phyloP scores from a whole-genome alignment of 2,329 filamentous ascomycete genomes.

The Metarhizium guizhouense region DNA sequence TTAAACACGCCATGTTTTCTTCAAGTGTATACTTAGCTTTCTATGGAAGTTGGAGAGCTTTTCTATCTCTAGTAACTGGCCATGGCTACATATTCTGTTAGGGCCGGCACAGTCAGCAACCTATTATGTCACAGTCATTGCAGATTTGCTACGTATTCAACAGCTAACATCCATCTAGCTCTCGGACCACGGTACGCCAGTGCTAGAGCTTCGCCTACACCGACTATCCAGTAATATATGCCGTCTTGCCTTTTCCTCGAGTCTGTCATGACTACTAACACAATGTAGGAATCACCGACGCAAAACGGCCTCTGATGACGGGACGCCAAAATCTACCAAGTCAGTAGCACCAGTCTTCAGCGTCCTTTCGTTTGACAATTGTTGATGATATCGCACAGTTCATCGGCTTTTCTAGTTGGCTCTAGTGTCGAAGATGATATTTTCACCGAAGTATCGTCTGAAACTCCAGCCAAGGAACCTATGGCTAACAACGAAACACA shows the following conservation, averaged over 20 bases:
- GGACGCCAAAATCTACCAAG: constrained; percentile 4
- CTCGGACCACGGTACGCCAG: constrained; percentile 2
- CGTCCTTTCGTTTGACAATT: neutral
- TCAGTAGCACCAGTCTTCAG: neutral
- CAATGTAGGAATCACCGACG: constrained; percentile 3
- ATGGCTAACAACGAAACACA: neutral
- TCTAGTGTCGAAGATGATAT: constrained; percentile 12
- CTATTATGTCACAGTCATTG: neutral
- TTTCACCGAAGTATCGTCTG: constrained; percentile 7
- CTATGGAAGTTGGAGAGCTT: no score
- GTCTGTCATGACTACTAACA: neutral
- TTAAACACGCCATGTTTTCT: no score
- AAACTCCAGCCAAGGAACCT: neutral
- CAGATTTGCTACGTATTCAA: neutral
- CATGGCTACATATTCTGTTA: no score
- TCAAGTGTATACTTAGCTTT: no score
- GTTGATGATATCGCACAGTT: neutral
- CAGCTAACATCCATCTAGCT: neutral
- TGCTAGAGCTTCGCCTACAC: constrained; percentile 1
- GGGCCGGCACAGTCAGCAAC: no score
- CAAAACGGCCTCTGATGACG: constrained; percentile 6
- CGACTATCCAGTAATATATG: neutral
- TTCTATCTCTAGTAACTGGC: no score
- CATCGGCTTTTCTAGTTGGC: constrained; percentile 9
- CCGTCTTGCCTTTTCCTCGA: neutral